These are phyloP conservation scores for Sutorius eximius DNA, from an alignment of 1,284 basidiomycete species.

Conservation along the genomic window DNA sequence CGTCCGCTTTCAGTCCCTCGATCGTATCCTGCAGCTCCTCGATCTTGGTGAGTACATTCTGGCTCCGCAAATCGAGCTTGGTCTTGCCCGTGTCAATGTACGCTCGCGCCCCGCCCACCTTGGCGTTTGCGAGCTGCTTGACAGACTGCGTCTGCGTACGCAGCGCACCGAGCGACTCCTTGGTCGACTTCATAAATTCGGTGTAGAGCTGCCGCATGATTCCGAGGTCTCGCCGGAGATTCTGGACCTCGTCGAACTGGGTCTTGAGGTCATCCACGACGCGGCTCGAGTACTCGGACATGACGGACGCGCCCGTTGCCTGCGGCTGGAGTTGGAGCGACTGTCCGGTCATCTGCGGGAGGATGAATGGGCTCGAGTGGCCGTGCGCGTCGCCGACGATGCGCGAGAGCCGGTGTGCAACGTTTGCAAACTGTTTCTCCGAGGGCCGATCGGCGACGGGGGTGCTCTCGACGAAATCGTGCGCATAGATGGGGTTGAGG, in stretches of 20 bases:
- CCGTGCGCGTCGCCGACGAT: constrained; percentile 47
- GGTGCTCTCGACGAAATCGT: constrained; percentile 60
- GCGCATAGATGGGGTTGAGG: constrained; percentile 45
- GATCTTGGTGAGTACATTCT: constrained; percentile 88
- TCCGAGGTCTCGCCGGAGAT: constrained; percentile 88
- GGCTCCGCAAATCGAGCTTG: constrained; percentile 85
- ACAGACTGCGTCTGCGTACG: constrained; percentile 85
- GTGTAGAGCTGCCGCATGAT: constrained; percentile 93
- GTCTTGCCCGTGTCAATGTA: constrained; percentile 92
- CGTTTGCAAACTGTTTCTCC: constrained; percentile 68
- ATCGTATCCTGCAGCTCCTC: constrained; percentile 94
- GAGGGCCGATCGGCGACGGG: constrained; percentile 62
- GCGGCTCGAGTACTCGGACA: constrained; percentile 69
- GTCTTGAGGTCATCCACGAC: constrained; percentile 83
- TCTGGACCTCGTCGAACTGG: constrained; percentile 94
- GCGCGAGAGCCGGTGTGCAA: constrained; percentile 68
- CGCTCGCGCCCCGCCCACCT: constrained; percentile 83
- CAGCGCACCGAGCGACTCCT: constrained; percentile 76
- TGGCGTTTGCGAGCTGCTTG: constrained; percentile 78
- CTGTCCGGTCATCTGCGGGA: constrained; percentile 64
- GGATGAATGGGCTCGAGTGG: constrained; percentile 39
- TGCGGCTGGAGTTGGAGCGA: constrained; percentile 70
- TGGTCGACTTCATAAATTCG: constrained; percentile 90
- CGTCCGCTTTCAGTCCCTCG: constrained; percentile 89
- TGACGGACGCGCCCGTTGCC: constrained; percentile 67